Conservation (phyloP, 805 yeast species). For the Saccharomycopsis olivae region DNA sequence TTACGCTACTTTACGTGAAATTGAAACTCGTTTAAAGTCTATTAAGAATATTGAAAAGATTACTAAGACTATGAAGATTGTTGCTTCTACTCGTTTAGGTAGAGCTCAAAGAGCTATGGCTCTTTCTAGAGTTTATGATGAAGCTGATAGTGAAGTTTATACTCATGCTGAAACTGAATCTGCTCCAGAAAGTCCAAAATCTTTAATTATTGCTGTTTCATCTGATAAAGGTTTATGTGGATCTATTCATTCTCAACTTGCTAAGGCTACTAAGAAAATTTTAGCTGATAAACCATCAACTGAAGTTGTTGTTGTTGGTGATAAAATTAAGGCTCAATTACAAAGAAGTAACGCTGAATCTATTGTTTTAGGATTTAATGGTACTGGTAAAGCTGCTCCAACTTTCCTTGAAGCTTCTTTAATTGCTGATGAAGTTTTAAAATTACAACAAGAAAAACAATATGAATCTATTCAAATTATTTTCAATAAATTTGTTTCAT, state of each 20-base stretch:
- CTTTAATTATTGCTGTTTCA: slow-evolving; percentile 77
- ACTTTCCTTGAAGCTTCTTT: slow-evolving; percentile 82
- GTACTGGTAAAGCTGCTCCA: slow-evolving; percentile 96
- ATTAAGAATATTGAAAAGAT: slow-evolving; percentile 98
- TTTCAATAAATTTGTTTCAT: slow-evolving; percentile 80
- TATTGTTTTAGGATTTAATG: slow-evolving; percentile 69
- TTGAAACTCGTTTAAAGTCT: slow-evolving; percentile 95
- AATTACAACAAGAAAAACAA: slow-evolving; percentile 41
- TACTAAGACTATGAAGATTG: slow-evolving; percentile 99
- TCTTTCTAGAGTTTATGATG: slow-evolving; percentile 75
- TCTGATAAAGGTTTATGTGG: slow-evolving; percentile 99
- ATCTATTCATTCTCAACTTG: slow-evolving; percentile 90
- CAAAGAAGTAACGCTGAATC: slow-evolving; percentile 67
- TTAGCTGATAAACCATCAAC: slow-evolving; percentile 51
- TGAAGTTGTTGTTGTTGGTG: slow-evolving; percentile 86
- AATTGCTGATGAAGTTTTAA: slow-evolving; percentile 73
- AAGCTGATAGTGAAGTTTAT: slow-evolving; percentile 70
- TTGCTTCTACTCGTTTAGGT: slow-evolving; percentile 92
- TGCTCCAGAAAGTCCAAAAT: slow-evolving; percentile 40
- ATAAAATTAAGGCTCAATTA: slow-evolving; percentile 84
- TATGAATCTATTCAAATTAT: slow-evolving; percentile 73
- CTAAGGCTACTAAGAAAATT: slow-evolving; percentile 75
- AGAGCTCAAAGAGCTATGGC: slow-evolving; percentile 94
- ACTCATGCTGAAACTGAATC: slow-evolving; percentile 70
- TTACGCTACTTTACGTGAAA: slow-evolving; percentile 98